phyloP scores from a whole-genome alignment of 164 flowering plant genomes.

The Cinnamomum chago region DNA sequence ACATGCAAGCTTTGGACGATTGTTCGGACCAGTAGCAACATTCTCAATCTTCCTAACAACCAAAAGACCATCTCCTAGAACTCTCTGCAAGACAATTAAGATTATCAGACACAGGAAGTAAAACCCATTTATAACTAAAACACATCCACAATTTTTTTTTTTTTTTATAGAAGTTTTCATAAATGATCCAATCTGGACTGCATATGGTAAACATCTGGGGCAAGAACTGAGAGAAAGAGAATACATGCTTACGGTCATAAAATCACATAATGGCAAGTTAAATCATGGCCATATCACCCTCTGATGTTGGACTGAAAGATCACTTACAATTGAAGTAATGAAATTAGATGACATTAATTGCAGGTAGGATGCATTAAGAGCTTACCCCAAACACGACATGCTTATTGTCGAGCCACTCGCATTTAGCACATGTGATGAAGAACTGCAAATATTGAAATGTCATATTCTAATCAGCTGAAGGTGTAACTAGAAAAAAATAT shows the following conservation, averaged over 20 bases:
- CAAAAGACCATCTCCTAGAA: constrained; percentile 93
- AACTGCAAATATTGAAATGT: constrained; percentile 25
- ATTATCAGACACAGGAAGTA: neutral
- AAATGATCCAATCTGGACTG: too few relatives aligned
- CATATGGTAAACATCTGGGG: neutral
- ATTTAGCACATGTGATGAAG: constrained; percentile 48
- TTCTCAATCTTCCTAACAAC: constrained; percentile 94
- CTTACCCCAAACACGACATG: constrained; percentile 99
- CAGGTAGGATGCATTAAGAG: neutral
- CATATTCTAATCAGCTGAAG: neutral
- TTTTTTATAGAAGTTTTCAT: too few relatives aligned
- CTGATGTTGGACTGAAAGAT: neutral
- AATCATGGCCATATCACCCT: neutral
- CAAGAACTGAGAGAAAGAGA: neutral
- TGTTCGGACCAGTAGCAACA: constrained; percentile 92
- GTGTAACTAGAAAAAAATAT: neutral
- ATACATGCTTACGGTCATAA: neutral
- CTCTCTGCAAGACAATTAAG: constrained; percentile 54
- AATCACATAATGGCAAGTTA: neutral
- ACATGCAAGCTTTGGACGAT: constrained; percentile 83
- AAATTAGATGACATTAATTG: neutral
- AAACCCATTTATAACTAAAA: neutral
- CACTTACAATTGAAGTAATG: neutral
- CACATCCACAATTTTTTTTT: too few relatives aligned
- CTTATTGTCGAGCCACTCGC: constrained; percentile 99